Base-by-base conservation (phyloP, 1,284 basidiomycete species). In the Ceratobasidium sp. region DNA sequence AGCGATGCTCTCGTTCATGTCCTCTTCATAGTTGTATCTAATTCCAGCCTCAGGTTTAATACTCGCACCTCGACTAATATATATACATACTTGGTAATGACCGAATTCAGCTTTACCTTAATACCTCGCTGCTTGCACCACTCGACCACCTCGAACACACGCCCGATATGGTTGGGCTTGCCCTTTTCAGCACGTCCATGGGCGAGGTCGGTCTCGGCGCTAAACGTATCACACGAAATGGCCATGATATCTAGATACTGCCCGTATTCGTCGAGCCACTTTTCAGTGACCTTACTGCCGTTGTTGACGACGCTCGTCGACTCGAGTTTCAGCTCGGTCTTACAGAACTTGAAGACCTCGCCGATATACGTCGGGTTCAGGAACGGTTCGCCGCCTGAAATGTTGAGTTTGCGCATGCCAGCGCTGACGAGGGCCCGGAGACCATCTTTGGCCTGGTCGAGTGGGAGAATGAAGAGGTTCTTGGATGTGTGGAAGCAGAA, bases 391-490 rank as follows among this genome's bases (percentile, higher is more conserved):
- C 84, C 84, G 1, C 85, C 85, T 57, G 81, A 82, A 71, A 85
- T 84, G 73, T 86, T 85, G n/a, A 85, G 78, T 62, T 86, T 86
- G 67, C 78, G 80, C 84, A 86, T 85, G 0, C 85, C 84, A 0
- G 81, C 81, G 1, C 82, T 78, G 0, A 74, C 80, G 1, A 85
- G 82, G 45, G 85, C 74, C 9, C 83, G 80, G 11, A 85, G 81
- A 0, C 80, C 85, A 1, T 78, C 78, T 59, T 84, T 84, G 1
- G 82, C 84, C 15, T 84, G 81, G 1, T 84, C 82, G 1, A 84
- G 24, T 0, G 81, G 81, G 6, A 84, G 80, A 9, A 84, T 82
- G 9, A 77, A 78, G 0, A 81, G 65, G 29, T 83, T 84, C 15
- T 83, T 84, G 41, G 79, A 80, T 0, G 84, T 85, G 45, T 85